These are phyloP conservation scores for Vaccinium myrtillus DNA, from an alignment of 148 eudicot species.

Conservation along the genomic window DNA sequence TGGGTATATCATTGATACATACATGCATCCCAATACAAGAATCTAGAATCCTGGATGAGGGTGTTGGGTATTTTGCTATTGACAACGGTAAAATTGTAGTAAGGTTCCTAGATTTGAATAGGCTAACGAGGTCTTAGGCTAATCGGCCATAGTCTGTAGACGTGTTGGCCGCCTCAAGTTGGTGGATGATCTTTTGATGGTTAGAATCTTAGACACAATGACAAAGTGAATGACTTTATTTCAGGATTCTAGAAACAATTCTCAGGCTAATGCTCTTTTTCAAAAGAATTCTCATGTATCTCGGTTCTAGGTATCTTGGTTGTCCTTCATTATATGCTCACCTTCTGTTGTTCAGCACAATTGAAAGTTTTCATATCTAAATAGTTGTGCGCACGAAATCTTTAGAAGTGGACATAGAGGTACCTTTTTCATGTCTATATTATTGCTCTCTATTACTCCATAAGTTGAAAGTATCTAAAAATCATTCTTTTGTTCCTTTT, in stretches of 20 bases:
- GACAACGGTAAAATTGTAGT: background rate
- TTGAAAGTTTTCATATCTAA: background rate
- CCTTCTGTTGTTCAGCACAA: background rate
- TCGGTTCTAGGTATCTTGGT: background rate
- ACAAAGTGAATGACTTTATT: background rate
- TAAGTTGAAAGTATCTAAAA: conserved; percentile 10
- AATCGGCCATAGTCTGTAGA: background rate
- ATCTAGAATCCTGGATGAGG: background rate
- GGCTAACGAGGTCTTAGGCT: background rate
- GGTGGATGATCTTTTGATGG: background rate
- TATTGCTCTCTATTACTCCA: background rate
- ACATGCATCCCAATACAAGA: background rate
- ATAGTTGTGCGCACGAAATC: background rate
- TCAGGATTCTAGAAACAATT: background rate
- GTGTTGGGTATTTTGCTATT: background rate
- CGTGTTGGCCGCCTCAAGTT: background rate
- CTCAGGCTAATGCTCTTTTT: conserved; percentile 8
- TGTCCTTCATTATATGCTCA: background rate
- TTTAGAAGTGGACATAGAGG: background rate
- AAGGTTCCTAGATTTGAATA: background rate
- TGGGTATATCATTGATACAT: background rate
- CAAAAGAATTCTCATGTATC: background rate
- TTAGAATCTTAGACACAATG: background rate
- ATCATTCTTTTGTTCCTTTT: conserved; percentile 1
- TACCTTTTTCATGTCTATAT: background rate